A percentile compares a stretch with the other conserved stretches of the same genome.
Evolutionary conservation across 768 basidiomycete genomes (phyloP).

Genomic region (Cystoderma amianthinum): DNA sequence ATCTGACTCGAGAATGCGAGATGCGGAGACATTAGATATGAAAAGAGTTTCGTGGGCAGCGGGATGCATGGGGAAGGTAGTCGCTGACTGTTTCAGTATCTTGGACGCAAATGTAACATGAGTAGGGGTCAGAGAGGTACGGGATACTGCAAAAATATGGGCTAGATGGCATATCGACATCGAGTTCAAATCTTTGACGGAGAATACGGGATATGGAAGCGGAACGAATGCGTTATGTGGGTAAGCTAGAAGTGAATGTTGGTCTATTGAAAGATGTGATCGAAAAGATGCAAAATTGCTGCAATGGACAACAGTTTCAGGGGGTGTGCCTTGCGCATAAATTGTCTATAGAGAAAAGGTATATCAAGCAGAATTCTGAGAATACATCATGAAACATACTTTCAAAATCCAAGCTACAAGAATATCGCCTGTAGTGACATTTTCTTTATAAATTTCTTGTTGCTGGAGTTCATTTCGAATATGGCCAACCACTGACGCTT

Average conservation of each 20-base stretch:
- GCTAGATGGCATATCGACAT: constrained; percentile 20
- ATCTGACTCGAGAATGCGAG: constrained; percentile 30
- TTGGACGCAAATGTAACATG: constrained; percentile 24
- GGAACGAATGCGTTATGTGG: constrained; percentile 32
- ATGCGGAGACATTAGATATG: constrained; percentile 32
- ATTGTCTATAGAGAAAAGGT: constrained; percentile 18
- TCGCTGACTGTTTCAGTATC: constrained; percentile 12
- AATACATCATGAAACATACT: constrained; percentile 13
- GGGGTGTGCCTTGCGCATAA: constrained; percentile 22
- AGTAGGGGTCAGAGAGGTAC: constrained; percentile 14
- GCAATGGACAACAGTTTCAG: constrained; percentile 23
- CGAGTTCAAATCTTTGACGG: constrained; percentile 23
- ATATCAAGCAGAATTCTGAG: neutral
- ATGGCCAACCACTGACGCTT: constrained; percentile 19
- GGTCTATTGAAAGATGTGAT: constrained; percentile 12
- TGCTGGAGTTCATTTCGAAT: constrained; percentile 17
- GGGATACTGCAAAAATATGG: constrained; percentile 10
- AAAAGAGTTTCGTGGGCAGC: constrained; percentile 26
- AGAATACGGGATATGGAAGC: constrained; percentile 30
- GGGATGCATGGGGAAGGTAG: constrained; percentile 25
- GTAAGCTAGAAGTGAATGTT: constrained; percentile 16
- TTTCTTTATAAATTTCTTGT: constrained; percentile 7
- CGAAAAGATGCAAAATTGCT: constrained; percentile 29
- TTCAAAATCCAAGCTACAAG: constrained; percentile 34
- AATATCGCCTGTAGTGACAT: constrained; percentile 29